Evolutionary conservation across 768 basidiomycete species (phyloP), one percentile per base, ranked within the genome.

Genomic region (Trametes cinnabarina): DNA sequence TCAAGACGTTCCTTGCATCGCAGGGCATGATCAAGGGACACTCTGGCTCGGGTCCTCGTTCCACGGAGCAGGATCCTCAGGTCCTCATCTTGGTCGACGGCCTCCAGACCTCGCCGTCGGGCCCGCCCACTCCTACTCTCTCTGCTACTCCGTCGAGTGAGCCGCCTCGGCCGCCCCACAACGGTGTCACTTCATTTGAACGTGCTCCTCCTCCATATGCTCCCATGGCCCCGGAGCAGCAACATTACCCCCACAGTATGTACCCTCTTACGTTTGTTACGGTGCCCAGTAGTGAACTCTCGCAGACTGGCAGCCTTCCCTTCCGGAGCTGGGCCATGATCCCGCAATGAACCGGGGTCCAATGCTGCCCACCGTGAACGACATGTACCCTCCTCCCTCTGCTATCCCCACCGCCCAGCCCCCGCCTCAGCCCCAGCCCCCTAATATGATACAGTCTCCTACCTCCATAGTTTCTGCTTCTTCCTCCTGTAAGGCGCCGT

Each of bases 1-100:
- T 91, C 68, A 92, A 92, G 74, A 73, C 74, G 1, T 89, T 90
- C 66, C 79, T 92, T 22, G 88, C 88, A 0, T 82, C 88, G 0
- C 88, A 92, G 70, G 90, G 90, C 47, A 90, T 92, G 88, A 92
- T 93, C 72, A 92, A 92, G 73, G 91, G 91, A 26, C 90, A 92
- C 66, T 87, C 90, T 19, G 87, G 87, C 55, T 75, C 86, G 25
- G 85, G 82, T 2, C 78, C 86, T 19, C 84, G 86, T 42, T 72
- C 76, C 20, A 66, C 76, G 34, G 86, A 86, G 2, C 80, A 80
- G 17, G 84, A 83, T 32, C 80, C 77, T 14, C 80, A 79, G 43
- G 77, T 86, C 55, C 77, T 90, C 61, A 71, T 76, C 65, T 73
- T 88, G 67, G 64, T 74, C 61, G 75, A 78, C 35, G 77, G 76